Conservation (phyloP, 169 alveolate genomes). For the Neospora caninum region DNA sequence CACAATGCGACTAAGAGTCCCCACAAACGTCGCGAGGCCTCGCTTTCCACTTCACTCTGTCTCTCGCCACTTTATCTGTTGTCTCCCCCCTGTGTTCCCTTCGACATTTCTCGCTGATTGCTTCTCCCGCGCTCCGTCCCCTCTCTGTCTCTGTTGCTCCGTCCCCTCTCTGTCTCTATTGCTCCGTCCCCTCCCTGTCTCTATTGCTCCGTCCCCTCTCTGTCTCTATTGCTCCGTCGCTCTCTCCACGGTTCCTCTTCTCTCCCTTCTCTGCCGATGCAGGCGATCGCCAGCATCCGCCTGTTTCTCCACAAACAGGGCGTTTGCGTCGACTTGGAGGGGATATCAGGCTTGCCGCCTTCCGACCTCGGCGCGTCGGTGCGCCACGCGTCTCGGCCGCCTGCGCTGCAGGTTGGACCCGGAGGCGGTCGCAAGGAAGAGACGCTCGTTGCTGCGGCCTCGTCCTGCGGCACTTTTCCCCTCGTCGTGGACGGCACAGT, state of each 20-base stretch:
- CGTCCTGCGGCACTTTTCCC: conserved; percentile 77
- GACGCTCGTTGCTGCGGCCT: background rate
- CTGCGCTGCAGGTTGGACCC: background rate
- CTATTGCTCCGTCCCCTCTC: background rate
- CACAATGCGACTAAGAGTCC: too few species aligned
- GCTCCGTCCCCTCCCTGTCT: background rate
- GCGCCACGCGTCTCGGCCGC: background rate
- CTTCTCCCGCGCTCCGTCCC: background rate
- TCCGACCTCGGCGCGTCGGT: conserved; percentile 61
- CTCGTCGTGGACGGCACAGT: conserved; percentile 91
- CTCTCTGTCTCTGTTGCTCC: background rate
- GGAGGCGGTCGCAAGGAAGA: background rate
- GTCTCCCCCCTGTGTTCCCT: background rate
- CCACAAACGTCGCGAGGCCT: too few species aligned
- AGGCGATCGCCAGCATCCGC: conserved; percentile 62
- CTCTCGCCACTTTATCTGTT: background rate
- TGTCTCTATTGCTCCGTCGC: too few species aligned
- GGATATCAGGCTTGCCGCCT: conserved; percentile 62
- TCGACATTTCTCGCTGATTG: background rate
- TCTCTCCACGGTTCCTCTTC: too few species aligned
- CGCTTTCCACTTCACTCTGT: too few species aligned
- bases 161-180: background rate
- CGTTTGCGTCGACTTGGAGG: conserved; percentile 60
- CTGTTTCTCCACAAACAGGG: conserved; percentile 60
- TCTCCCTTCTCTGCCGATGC: background rate